Conservation (phyloP, 148 eudicot genomes). For the Spergularia marina region DNA sequence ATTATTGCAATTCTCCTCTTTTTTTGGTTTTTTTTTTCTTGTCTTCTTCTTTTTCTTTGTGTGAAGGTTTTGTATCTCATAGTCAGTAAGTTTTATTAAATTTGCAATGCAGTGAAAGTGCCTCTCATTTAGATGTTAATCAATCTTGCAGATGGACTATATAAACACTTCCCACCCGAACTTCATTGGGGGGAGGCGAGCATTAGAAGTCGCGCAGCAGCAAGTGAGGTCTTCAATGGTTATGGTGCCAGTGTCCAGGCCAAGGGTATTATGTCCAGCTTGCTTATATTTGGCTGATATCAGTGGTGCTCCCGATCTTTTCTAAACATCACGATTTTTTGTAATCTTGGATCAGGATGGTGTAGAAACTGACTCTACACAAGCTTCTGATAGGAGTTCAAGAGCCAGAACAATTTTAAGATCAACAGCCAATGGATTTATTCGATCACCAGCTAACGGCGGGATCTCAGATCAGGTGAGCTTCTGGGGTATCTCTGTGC, state of each 20-base stretch:
- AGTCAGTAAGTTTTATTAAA: neutral
- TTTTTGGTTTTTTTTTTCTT: neutral
- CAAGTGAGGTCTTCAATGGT: conserved; percentile 31
- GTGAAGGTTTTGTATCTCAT: neutral
- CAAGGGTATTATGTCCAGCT: conserved; percentile 31
- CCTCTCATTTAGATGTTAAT: neutral
- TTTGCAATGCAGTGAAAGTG: neutral
- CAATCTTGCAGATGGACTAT: conserved; percentile 47
- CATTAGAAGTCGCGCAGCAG: conserved; percentile 48
- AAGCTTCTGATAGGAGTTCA: conserved; percentile 34
- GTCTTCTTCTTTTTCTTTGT: no score
- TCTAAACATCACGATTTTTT: conserved; percentile 2
- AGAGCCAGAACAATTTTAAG: conserved; percentile 44
- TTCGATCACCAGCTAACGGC: conserved; percentile 38
- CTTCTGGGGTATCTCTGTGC: neutral
- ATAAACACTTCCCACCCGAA: conserved; percentile 67
- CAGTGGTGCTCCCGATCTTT: neutral
- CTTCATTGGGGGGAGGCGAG: conserved; percentile 58
- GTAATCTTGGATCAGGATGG: conserved; percentile 34
- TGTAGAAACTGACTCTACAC: conserved; percentile 34
- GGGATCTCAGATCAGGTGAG: conserved; percentile 41
- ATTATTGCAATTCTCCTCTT: no score
- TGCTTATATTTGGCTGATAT: neutral
- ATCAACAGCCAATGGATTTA: conserved; percentile 45
- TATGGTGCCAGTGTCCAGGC: conserved; percentile 31